phyloP scores from a whole-genome alignment of 345 rosid species.

The Aegle marmelos region DNA sequence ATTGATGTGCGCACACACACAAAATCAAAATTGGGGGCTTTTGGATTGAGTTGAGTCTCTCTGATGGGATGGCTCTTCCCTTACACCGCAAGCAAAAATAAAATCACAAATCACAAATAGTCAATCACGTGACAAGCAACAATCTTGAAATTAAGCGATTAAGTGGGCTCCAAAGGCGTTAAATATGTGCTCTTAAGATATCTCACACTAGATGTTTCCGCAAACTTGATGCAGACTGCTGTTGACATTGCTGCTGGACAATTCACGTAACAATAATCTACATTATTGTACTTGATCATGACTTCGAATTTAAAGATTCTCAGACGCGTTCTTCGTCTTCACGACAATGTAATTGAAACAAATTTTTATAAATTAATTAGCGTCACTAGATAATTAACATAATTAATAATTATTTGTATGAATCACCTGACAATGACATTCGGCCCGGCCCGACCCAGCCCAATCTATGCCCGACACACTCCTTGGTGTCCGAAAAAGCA shows the following conservation, averaged over 20 bases:
- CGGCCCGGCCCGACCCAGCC: conserved; percentile 1
- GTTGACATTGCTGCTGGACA: conserved; percentile 1
- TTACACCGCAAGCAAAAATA: background rate
- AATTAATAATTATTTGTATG: too few species aligned
- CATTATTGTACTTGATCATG: background rate
- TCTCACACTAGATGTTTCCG: background rate
- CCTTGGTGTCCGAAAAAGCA: conserved; percentile 13
- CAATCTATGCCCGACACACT: background rate
- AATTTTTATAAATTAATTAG: background rate
- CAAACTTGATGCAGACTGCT: background rate
- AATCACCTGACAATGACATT: too few species aligned
- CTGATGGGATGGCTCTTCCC: background rate
- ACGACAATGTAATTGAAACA: background rate
- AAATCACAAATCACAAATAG: background rate
- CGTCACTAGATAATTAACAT: too few species aligned
- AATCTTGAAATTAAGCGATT: conserved; percentile 24
- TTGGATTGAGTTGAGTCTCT: background rate
- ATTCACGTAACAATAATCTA: background rate
- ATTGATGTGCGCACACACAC: background rate
- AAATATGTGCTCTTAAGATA: background rate
- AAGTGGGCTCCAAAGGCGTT: conserved; percentile 2
- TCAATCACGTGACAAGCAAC: conserved; percentile 25
- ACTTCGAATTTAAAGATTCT: background rate
- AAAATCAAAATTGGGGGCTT: background rate
- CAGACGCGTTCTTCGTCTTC: background rate